These are phyloP conservation scores for Claviceps monticola DNA, from an alignment of 2,329 filamentous ascomycete genomes.

Conservation along the genomic window DNA sequence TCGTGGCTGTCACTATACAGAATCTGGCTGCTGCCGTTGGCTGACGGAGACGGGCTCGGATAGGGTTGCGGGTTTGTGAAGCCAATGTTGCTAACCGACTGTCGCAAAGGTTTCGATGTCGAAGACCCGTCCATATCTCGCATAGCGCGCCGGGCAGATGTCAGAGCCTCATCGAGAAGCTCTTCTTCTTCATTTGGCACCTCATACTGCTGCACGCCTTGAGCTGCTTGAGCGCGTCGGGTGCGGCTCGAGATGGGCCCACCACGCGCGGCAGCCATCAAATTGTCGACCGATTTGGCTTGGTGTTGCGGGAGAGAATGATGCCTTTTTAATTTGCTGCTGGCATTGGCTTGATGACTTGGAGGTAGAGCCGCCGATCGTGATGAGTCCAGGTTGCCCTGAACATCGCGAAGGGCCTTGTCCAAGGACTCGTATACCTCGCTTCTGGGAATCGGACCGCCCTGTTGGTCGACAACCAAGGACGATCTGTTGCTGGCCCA, in stretches of 20 bases:
- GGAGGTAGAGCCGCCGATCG: constrained; percentile 34
- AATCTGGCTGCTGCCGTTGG: constrained; percentile 66
- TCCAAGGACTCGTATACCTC: constrained; percentile 48
- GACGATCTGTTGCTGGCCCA: constrained; percentile 82
- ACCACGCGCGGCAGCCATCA: constrained; percentile 39
- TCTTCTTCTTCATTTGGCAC: constrained; percentile 95
- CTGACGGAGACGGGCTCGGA: constrained; percentile 60
- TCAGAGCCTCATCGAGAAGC: constrained; percentile 76
- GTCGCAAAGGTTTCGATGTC: constrained; percentile 31
- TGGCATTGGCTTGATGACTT: constrained; percentile 33
- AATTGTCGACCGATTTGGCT: constrained; percentile 49
- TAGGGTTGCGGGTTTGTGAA: constrained; percentile 40
- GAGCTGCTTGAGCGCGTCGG: constrained; percentile 57
- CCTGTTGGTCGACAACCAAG: constrained; percentile 55
- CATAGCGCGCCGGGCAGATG: constrained; percentile 62
- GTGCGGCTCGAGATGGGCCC: constrained; percentile 67
- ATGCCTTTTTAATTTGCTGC: constrained; percentile 46
- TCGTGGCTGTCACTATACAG: constrained; percentile 57
- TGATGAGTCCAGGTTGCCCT: constrained; percentile 32
- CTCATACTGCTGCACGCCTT: constrained; percentile 76
- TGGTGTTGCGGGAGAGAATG: constrained; percentile 51
- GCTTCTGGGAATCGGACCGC: constrained; percentile 34
- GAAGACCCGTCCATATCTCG: constrained; percentile 48
- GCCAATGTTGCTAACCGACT: constrained; percentile 50
- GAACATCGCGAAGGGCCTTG: constrained; percentile 40